These are phyloP conservation scores for Elaeagnus macrophylla DNA, from an alignment of 306 rosid species.

Conservation along the genomic window DNA sequence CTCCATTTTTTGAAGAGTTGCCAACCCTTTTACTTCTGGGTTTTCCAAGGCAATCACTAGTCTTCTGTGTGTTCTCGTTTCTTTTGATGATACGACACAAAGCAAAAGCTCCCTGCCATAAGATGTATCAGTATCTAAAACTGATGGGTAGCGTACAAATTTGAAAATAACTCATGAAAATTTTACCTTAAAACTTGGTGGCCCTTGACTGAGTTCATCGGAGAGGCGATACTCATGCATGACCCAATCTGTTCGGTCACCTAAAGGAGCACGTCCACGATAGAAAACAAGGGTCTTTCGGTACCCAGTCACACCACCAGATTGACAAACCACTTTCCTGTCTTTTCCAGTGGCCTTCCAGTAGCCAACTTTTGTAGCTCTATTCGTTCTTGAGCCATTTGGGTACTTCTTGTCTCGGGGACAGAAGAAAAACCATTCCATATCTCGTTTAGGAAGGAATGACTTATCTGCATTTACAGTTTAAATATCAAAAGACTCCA, in stretches of 20 bases:
- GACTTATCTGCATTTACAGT: slow-evolving; percentile 56
- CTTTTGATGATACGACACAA: slow-evolving; percentile 73
- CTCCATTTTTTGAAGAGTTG: slow-evolving; percentile 31
- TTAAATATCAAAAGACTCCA: slow-evolving; percentile 16
- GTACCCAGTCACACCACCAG: slow-evolving; percentile 45
- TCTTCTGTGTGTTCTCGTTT: slow-evolving; percentile 46
- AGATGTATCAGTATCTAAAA: slow-evolving; percentile 9
- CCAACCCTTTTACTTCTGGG: slow-evolving; percentile 30
- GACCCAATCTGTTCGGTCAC: slow-evolving; percentile 75
- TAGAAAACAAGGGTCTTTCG: slow-evolving; percentile 87
- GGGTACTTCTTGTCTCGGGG: slow-evolving; percentile 83
- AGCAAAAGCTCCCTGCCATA: slow-evolving; percentile 60
- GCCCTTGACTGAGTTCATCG: slow-evolving; percentile 45
- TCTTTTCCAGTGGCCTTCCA: slow-evolving; percentile 99
- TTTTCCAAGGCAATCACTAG: slow-evolving; percentile 33
- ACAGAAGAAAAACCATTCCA: slow-evolving; percentile 98
- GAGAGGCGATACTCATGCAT: slow-evolving; percentile 91
- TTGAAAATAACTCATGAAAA: slow-evolving; percentile 2
- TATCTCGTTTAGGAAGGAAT: slow-evolving; percentile 67
- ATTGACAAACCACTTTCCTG: slow-evolving; percentile 52
- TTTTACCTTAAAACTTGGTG: slow-evolving; percentile 51
- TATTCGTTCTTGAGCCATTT: slow-evolving; percentile 81
- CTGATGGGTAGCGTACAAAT: background rate
- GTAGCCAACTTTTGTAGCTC: slow-evolving; percentile 92
- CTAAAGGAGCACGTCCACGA: slow-evolving; percentile 82